Evolutionary conservation across 2,329 filamentous ascomycete species (phyloP), one percentile per base, ranked within the genome.

Genomic region (Penicillium brasilianum): DNA sequence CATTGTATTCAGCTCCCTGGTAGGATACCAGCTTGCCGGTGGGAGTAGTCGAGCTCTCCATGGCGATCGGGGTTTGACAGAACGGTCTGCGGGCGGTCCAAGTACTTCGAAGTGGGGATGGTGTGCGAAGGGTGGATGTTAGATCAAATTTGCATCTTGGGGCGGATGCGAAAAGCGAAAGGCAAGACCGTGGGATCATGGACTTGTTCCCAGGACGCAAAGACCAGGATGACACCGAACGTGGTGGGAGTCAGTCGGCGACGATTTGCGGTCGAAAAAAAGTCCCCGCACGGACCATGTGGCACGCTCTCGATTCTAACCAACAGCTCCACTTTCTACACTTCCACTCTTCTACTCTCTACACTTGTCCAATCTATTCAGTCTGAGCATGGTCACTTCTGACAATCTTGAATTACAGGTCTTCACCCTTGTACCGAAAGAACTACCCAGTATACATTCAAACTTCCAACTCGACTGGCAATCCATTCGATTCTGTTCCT

Each of bases 1-100:
- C 86, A 28, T 82, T 85, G 70, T 86, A 89, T 59, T 82, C 76
- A 57, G 81, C 83, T 13, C 79, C 84, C 43, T 81, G 73, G 69
- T 87, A 82, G 50, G 71, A 69, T 48, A 80, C 71, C 56, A 74
- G 65, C 48, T 70, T 66, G 61, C 56, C 55, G 39, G 62, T 64
- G 34, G 67, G 57, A 20, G 62, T 34, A 14, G 55, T 52, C 58
- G 60, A 54, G 69, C 32, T 51, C 44, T 69, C 68, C 69, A 73
- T 72, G 49, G 41, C 37, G 54, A 20, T 58, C 22, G 57, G 32
- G 14, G 61, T 64, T 55, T 61, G 34, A 34, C 25, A 39, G 60
- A 66, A 66, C 25, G 37, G 16, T 46, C 55, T 56, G 41, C 41
- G 53, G 52, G 55, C n/a, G 25, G 46, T 37, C 16, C 16, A 32